Conservation (phyloP, 2,329 filamentous ascomycete species). For the Aspergillus tamarii region DNA sequence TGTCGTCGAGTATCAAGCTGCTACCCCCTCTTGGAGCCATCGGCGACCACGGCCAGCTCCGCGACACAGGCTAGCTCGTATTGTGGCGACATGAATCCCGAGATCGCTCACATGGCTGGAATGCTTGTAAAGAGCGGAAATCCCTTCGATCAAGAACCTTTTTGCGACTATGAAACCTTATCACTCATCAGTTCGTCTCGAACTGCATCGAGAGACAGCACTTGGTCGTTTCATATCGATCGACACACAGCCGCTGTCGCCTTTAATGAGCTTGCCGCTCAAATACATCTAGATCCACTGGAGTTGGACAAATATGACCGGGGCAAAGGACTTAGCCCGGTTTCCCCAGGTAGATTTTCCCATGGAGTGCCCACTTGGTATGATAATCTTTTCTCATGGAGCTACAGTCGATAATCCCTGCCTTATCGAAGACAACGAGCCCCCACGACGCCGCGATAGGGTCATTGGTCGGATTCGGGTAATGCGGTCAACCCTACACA, state of each 20-base stretch:
- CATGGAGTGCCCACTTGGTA: neutral
- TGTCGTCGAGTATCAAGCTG: slow-evolving; percentile 14
- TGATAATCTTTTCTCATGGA: slow-evolving; percentile 2
- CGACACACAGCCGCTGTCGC: slow-evolving; percentile 27
- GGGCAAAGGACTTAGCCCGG: neutral
- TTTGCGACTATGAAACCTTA: slow-evolving; percentile 12
- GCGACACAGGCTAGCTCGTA: slow-evolving; percentile 19
- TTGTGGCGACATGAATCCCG: slow-evolving; percentile 17
- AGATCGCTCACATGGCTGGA: neutral
- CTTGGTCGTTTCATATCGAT: slow-evolving; percentile 28
- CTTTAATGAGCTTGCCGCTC: slow-evolving; percentile 36
- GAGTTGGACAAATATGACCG: slow-evolving; percentile 13
- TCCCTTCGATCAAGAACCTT: slow-evolving; percentile 6
- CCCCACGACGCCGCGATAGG: slow-evolving; percentile 22
- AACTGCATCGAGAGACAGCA: slow-evolving; percentile 24
- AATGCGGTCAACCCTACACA: slow-evolving; percentile 37
- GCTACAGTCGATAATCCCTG: neutral
- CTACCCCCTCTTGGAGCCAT: slow-evolving; percentile 17
- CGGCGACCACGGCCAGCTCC: slow-evolving; percentile 7
- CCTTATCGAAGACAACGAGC: slow-evolving; percentile 8
- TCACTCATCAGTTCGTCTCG: slow-evolving; percentile 26
- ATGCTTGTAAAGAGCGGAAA: slow-evolving; percentile 13
- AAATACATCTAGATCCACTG: slow-evolving; percentile 27
- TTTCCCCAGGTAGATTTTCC: neutral
- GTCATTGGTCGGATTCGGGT: slow-evolving; percentile 37